Base-by-base conservation (phyloP, 371 early-diverging fungal genomes). In the Mortierella sp. region DNA sequence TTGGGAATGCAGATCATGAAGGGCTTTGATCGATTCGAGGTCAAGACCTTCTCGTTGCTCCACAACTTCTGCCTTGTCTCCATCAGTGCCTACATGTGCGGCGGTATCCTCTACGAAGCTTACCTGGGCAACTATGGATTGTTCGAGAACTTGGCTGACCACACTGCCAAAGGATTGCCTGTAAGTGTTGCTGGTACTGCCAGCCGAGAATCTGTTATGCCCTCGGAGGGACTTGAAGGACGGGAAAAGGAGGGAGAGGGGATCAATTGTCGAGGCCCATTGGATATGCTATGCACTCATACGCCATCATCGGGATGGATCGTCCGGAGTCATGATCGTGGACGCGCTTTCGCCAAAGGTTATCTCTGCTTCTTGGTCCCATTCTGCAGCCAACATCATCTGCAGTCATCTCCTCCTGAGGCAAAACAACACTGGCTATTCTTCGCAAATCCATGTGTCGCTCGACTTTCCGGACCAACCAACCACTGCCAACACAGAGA, bases 51-150 rank as follows among this genome's bases (percentile, higher is more conserved):
- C 44, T 78, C 82, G 45, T 60, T 82, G 50, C 39, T 81, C 47
- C 86, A 88, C 65, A 88, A 88, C 74, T 60, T 80, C 25, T 55
- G 68, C 48, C 54, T 88, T 71, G 81, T 82, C 34, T 48, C 72
- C 14, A 63, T 88, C 71, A 80, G 80, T 40, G 79, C 73, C 17
- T 88, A 86, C 76, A 88, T 86, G 88, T 79, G 80, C 48, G 49
- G 58, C n/a, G 81, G 79, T 21, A 57, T 84, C 54, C 45, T 81
- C 41, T 62, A 43, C n/a, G 82, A 87, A 63, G 86, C 89, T 27
- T 78, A 73, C 58, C 43, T 53, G 47, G 54, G 60, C 45, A 79
- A 80, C 24, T 85, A 88, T 62, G 31, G 57, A 10, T 57, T 83
- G 22, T 83, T 85, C 55, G 80, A 79, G 57, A 86, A 88, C 70